Base-by-base conservation (phyloP, 257 asterid genomes). In the Fraxinus pennsylvanica region DNA sequence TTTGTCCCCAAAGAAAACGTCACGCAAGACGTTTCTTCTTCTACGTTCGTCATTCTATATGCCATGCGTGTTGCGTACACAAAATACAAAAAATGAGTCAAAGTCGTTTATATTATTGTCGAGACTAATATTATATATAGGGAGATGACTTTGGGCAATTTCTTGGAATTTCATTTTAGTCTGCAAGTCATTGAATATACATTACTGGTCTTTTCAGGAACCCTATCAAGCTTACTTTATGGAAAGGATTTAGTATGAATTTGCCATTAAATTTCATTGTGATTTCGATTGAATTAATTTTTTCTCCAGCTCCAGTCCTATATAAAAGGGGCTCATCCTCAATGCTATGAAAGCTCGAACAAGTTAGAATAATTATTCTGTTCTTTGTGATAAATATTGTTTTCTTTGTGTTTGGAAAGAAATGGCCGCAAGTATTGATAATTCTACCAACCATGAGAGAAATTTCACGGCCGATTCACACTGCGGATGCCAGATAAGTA, bases 371-470 rank as follows among this genome's bases (percentile, higher is more conserved):
- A 47, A 43, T 14, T 47, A 14, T 14, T 47, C 17, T 14, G 4
- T 3, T n/a, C 63, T 57, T 27, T 1, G 66, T 17, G 66, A 57
- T n/a, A 57, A 21, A 38, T 29, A 21, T 69, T 76, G 78, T 29
- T 15, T 50, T 73, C n/a, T 57, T 6, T 57, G 72, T 39, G 59
- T 9, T 38, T 36, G n/a, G 32, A 43, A 73, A 74, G 14, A 35
- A 39, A 87, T 87, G 91, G 84, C 86, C 22, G 75, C 84, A 8
- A 83, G 85, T 3, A 29, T 83, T 41, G 68, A 80, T 29, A 68
- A 54, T 75, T 59, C 84, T 13, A 43, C 54, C 41, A 43, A 66
- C 73, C 70, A 73, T 1, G 17, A 6, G 39, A 57, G 45, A 32
- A 35, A 74, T 59, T 29, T 4, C 71, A 17, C 36, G 30, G 19